Conservation (phyloP, 2,329 filamentous ascomycete species). For the Exserohilum turcica region DNA sequence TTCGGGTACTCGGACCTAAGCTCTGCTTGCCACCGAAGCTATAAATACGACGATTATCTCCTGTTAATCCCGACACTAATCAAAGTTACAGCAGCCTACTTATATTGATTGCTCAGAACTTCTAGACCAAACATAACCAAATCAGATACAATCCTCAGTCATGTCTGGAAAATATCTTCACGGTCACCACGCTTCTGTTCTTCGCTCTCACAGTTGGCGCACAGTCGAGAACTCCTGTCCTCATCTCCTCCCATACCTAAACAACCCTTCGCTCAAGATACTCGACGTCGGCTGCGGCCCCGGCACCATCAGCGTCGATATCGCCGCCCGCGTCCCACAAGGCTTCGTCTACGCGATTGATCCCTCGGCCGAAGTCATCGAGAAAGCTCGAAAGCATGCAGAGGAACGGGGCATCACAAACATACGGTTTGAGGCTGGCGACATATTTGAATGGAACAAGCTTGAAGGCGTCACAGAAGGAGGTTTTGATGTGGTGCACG, state of each 20-base stretch:
- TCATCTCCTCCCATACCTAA: slow-evolving; percentile 43
- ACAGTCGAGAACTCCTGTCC: slow-evolving; percentile 53
- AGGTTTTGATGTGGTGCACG: slow-evolving; percentile 64
- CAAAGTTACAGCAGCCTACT: not conserved
- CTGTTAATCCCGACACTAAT: slow-evolving; percentile 8
- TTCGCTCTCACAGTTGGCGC: slow-evolving; percentile 53
- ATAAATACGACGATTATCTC: not conserved
- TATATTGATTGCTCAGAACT: not conserved
- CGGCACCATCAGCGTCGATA: slow-evolving; percentile 54
- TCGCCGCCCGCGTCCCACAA: slow-evolving; percentile 51
- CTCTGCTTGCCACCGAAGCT: not conserved
- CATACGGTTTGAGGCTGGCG: slow-evolving; percentile 48
- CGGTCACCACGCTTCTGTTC: slow-evolving; percentile 49
- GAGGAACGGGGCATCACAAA: slow-evolving; percentile 45
- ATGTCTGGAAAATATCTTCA: slow-evolving; percentile 46
- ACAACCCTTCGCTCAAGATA: slow-evolving; percentile 40
- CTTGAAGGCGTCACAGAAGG: slow-evolving; percentile 47
- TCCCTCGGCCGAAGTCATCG: slow-evolving; percentile 51
- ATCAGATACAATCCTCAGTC: not conserved
- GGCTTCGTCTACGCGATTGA: slow-evolving; percentile 55
- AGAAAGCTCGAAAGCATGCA: slow-evolving; percentile 48
- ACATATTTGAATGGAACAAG: slow-evolving; percentile 52
- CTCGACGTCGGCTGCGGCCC: slow-evolving; percentile 57
- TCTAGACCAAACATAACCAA: not conserved
- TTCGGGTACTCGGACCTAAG: not conserved